phyloP scores from a whole-genome alignment of 2,329 filamentous ascomycete genomes.

The Mycosphaerella arachidis region DNA sequence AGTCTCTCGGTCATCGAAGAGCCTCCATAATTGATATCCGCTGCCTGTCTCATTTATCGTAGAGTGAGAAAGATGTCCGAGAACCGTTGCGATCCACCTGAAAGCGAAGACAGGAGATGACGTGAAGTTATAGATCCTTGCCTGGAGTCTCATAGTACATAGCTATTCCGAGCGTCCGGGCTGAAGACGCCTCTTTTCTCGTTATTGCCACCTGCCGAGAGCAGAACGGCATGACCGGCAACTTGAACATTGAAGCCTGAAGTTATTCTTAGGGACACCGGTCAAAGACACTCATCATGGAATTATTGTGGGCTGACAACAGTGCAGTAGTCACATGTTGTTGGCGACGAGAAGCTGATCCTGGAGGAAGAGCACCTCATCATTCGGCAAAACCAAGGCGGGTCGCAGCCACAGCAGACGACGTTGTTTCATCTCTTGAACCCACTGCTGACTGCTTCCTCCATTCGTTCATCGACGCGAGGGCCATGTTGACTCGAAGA shows the following conservation, averaged over 20 bases:
- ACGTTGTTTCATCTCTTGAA: neutral
- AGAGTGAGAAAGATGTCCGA: too few species aligned
- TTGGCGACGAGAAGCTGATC: neutral
- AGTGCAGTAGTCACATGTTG: neutral
- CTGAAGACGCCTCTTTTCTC: neutral
- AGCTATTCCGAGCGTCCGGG: neutral
- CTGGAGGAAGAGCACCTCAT: neutral
- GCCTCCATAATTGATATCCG: neutral
- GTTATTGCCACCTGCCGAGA: neutral
- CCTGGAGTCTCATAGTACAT: neutral
- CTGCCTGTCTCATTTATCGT: neutral
- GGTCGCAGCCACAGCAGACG: neutral
- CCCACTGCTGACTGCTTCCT: neutral
- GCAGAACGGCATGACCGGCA: neutral
- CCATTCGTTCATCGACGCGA: neutral
- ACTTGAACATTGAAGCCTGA: neutral
- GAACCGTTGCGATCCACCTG: neutral
- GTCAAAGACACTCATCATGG: neutral
- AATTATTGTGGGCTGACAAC: neutral
- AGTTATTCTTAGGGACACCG: neutral
- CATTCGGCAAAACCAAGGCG: neutral
- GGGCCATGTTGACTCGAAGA: too few species aligned
- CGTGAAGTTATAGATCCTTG: neutral
- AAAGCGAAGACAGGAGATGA: neutral
- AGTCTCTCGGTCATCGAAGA: neutral